A percentile compares a stretch with the other conserved stretches of the same genome.
These are phyloP conservation scores for Pseudopithomyces chartarum DNA, from an alignment of 2,329 filamentous ascomycete species.

Conservation along the genomic window DNA sequence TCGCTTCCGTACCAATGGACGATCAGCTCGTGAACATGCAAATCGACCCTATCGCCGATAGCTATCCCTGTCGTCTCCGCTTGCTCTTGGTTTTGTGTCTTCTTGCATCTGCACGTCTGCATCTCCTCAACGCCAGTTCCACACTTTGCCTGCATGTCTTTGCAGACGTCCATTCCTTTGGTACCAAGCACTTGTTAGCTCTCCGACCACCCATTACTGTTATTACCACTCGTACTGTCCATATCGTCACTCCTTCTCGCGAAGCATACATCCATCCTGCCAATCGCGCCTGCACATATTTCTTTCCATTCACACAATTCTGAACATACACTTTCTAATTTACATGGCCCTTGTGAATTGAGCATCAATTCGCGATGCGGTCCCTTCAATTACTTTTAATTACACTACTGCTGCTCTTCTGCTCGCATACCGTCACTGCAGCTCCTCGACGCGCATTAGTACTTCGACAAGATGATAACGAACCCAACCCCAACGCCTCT, in stretches of 20 bases:
- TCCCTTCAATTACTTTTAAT: slow-evolving; percentile 30
- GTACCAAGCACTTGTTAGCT: slow-evolving; percentile 24
- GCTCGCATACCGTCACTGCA: slow-evolving; percentile 28
- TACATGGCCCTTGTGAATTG: slow-evolving; percentile 31
- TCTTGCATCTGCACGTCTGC: slow-evolving; percentile 22
- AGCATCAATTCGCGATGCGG: slow-evolving; percentile 32
- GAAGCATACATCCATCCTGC: background rate
- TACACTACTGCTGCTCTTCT: slow-evolving; percentile 32
- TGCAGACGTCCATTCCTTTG: slow-evolving; percentile 29
- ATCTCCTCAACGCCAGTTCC: slow-evolving; percentile 28
- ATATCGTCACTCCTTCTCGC: slow-evolving; percentile 17
- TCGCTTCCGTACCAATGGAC: slow-evolving; percentile 27
- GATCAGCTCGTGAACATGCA: slow-evolving; percentile 27
- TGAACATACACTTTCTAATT: slow-evolving; percentile 20
- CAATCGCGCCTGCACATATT: slow-evolving; percentile 8
- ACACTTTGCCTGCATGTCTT: slow-evolving; percentile 28
- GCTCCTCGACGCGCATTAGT: slow-evolving; percentile 26
- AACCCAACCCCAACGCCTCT: slow-evolving; percentile 16
- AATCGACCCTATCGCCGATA: slow-evolving; percentile 29
- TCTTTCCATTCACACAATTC: slow-evolving; percentile 7
- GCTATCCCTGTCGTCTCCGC: slow-evolving; percentile 15
- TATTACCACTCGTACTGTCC: slow-evolving; percentile 18
- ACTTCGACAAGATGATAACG: slow-evolving; percentile 35
- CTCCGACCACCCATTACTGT: slow-evolving; percentile 16
- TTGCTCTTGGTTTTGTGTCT: slow-evolving; percentile 10